phyloP scores from a whole-genome alignment of 306 rosid species.

The Cucurbita ficifolia region DNA sequence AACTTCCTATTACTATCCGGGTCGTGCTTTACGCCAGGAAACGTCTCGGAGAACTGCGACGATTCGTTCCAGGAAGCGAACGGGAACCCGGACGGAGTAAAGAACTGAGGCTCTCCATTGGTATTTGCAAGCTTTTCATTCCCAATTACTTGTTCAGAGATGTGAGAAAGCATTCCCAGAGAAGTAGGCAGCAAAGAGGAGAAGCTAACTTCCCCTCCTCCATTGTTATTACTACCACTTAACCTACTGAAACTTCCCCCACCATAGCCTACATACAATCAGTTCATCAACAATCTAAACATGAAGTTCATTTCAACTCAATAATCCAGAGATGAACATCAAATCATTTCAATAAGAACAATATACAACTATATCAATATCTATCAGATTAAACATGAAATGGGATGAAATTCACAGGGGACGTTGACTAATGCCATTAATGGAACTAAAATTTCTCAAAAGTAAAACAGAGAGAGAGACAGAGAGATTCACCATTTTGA shows the following conservation, averaged over 20 bases:
- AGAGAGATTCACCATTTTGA: constrained; percentile 34
- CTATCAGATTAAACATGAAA: background rate
- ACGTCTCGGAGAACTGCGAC: constrained; percentile 26
- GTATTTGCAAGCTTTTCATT: constrained; percentile 25
- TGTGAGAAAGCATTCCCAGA: constrained; percentile 47
- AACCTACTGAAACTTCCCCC: constrained; percentile 23
- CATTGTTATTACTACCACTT: constrained; percentile 19
- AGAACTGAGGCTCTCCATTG: constrained; percentile 24
- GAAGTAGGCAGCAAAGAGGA: constrained; percentile 35
- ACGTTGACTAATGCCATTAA: background rate
- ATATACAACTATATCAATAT: background rate
- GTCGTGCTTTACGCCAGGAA: constrained; percentile 34
- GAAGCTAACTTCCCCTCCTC: constrained; percentile 35
- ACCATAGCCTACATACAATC: constrained; percentile 33
- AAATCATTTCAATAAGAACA: background rate
- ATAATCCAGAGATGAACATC: background rate
- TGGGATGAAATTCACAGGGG: background rate
- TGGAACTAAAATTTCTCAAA: background rate
- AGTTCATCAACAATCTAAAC: background rate
- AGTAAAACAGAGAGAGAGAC: background rate
- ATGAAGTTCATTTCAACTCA: background rate
- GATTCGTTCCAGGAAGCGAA: constrained; percentile 49
- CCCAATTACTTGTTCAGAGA: constrained; percentile 31
- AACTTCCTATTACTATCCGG: constrained; percentile 28
- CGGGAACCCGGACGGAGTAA: constrained; percentile 29